Evolutionary conservation across 2,329 filamentous ascomycete species (phyloP), one percentile per base, ranked within the genome.

Genomic region (Fusarium concolor): DNA sequence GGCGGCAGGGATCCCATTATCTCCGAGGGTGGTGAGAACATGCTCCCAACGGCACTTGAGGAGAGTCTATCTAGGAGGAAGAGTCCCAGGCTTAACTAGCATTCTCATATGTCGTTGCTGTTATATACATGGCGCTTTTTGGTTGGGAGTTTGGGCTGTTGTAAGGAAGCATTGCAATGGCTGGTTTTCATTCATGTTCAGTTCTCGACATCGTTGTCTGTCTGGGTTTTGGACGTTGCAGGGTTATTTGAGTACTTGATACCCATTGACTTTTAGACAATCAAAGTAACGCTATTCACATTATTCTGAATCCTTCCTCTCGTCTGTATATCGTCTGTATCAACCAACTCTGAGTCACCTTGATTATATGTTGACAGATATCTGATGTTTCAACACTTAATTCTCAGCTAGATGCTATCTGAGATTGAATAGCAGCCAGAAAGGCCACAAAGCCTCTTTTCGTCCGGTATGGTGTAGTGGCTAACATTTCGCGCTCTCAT

Each of bases 21-120:
- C 42, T 75, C 75, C 1, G 84, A 86, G 46, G 86, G 85, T 9
- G 76, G 83, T 42, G 86, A 88, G 76, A 88, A 88, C 60, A 63
- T 85, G 57, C 82, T 84, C 37, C 79, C 80, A 10, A 65, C 77
- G 49, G 77, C 79, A n/a, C 81, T 85, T 65, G 78, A 80, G 20
- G 79, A 84, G 74, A 83, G 83, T 50, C 64, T 80, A 28, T 78
- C 80, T 56, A 82, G 82, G 76, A 83, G 86, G 74, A 87, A 87
- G 79, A 88, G 86, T 66, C 85, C 86, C 5, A 76, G 86, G 56
- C 73, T 87, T 57, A 81, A 80, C 51, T 81, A 65, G 68, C 38
- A 29, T 14, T 44, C 18, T 22, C 18, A 33, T 14, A 42, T 22
- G 38, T 46, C 26, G 35, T 17, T 54, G n/a, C 56, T 35, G 39